phyloP scores from a whole-genome alignment of 371 early-diverging fungal species.

The Zancudomyces culisetae region DNA sequence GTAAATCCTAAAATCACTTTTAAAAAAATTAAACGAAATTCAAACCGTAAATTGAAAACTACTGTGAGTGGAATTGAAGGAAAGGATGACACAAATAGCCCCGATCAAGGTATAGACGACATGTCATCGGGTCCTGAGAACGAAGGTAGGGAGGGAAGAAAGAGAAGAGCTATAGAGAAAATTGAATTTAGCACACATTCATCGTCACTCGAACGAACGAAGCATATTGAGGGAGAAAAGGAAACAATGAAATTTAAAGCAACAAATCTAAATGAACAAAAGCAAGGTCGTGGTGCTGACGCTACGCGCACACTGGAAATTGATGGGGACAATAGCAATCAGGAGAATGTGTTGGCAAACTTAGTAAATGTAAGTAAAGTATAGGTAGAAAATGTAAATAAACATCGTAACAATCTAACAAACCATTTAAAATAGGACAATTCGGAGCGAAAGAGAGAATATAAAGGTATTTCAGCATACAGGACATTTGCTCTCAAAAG shows the following conservation, averaged over 20 bases:
- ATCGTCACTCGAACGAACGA: neutral
- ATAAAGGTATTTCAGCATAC: constrained; percentile 26
- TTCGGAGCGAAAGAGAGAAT: neutral
- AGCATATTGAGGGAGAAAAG: neutral
- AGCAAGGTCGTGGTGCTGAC: neutral
- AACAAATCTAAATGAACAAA: neutral
- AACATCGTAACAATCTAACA: neutral
- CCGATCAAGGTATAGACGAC: too few relatives aligned
- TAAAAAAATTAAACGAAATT: neutral
- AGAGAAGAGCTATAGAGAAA: too few relatives aligned
- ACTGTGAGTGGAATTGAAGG: neutral
- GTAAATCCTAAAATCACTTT: neutral
- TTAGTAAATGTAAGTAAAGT: neutral
- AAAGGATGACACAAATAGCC: too few relatives aligned
- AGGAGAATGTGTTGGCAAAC: neutral
- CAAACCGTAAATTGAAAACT: neutral
- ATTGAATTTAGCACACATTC: too few relatives aligned
- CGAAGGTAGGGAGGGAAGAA: too few relatives aligned
- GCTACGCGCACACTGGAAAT: neutral
- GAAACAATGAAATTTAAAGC: neutral
- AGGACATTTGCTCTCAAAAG: constrained; percentile 43
- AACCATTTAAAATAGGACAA: neutral
- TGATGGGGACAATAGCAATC: neutral
- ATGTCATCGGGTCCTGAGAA: too few relatives aligned
- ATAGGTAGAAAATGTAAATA: neutral